Evolutionary conservation across 106 monocot genomes (phyloP), one percentile per base, ranked within the genome.

Genomic region (Allium cepa): DNA sequence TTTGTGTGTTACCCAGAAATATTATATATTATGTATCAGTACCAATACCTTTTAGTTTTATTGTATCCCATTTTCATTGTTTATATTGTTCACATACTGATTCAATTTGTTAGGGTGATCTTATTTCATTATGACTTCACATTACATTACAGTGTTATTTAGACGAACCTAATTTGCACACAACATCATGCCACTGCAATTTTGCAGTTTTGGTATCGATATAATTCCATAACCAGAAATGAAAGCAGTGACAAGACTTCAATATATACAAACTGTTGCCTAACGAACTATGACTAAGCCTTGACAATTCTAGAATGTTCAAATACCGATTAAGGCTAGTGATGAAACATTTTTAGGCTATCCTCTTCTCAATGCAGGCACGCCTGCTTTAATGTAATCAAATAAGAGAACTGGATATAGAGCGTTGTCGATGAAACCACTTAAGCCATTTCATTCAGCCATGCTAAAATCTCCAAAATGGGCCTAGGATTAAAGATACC

Each of bases 371-470:
- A 80, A 49, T 2, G 66, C 64, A 2, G 80, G 76, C 22, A 81
- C 27, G 22, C 66, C 62, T 5, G 80, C 76, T 57, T 81, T 81
- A 49, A 81, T 60, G 68, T 81, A 81, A 63, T 81, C 80, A n/a
- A 81, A 56, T 26, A 81, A 72, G 11, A 81, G 67, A 17, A 80
- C 67, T 4, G 71, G 80, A 53, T 80, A 76, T 10, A 80, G 53
- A 16, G 80, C 80, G 26, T 76, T 80, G 53, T 76, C 80, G 49
- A 80, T 76, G 26, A 22, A n/a, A 80, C 80, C 76, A 27, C 80
- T 80, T 80, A 3, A 80, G 71, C 75, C 80, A 80, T 66, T 80
- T 80, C 65, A 71, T 72, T 65, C 80, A 76, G 1, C 36, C 36
- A 36, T 36, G 36, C 36, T 36, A 2, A 5, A 36, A 36, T 36